These are phyloP conservation scores for Pichia sp. DNA, from an alignment of 1,139 yeast species.

Conservation along the genomic window DNA sequence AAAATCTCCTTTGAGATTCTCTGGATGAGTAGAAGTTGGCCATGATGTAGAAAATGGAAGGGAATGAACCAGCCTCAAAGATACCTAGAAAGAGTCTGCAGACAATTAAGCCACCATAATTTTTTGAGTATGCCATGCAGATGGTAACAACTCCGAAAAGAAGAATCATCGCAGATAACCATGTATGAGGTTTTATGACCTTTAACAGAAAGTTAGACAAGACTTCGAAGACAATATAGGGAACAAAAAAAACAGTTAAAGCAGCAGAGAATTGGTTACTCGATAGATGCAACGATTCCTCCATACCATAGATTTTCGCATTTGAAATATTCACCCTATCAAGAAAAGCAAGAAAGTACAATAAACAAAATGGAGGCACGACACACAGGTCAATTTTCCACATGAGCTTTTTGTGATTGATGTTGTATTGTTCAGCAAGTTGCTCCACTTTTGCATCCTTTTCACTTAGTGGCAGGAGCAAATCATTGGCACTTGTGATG, in stretches of 20 bases:
- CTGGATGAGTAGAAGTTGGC: conserved; percentile 48
- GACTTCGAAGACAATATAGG: conserved; percentile 61
- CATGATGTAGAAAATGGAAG: conserved; percentile 63
- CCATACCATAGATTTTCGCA: conserved; percentile 63
- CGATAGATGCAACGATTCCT: conserved; percentile 40
- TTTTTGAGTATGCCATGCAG: conserved; percentile 58
- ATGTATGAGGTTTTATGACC: conserved; percentile 53
- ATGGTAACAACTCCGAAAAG: conserved; percentile 58
- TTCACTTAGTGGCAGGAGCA: conserved; percentile 17
- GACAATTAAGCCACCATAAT: conserved; percentile 50
- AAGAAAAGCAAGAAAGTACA: conserved; percentile 61
- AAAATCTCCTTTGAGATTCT: conserved; percentile 64
- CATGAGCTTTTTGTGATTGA: conserved; percentile 46
- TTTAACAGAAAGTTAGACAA: conserved; percentile 60
- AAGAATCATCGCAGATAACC: conserved; percentile 51
- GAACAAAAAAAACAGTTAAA: conserved; percentile 63
- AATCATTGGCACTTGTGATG: conserved; percentile 3
- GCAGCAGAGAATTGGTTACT: conserved; percentile 60
- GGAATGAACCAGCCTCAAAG: conserved; percentile 65
- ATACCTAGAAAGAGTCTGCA: conserved; percentile 60
- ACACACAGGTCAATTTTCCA: conserved; percentile 59
- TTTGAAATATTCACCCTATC: conserved; percentile 72
- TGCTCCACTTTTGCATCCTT: conserved; percentile 26
- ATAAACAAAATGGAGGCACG: conserved; percentile 62
- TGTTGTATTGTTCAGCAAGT: conserved; percentile 35